Conservation (phyloP, 1,284 basidiomycete species). For the Termitomyces sp. region DNA sequence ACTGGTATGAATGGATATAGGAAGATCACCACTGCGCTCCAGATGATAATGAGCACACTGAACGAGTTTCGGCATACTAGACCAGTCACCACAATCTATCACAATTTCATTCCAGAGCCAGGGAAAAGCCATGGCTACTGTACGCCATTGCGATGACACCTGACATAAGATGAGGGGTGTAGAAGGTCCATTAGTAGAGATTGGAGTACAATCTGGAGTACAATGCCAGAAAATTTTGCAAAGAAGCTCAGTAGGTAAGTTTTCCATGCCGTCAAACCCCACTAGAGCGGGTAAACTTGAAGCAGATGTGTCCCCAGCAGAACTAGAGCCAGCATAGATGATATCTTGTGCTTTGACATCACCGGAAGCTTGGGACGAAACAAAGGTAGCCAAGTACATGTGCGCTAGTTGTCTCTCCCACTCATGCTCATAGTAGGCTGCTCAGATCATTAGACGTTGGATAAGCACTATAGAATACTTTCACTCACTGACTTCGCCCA, state of each 20-base stretch:
- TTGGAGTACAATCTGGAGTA: neutral
- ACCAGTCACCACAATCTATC: slow-evolving; percentile 12
- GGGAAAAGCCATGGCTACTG: neutral
- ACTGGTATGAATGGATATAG: slow-evolving; percentile 2
- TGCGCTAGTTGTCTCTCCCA: slow-evolving; percentile 2
- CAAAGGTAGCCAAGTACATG: neutral
- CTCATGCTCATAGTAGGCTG: slow-evolving; percentile 6
- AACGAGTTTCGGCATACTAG: neutral
- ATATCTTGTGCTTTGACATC: neutral
- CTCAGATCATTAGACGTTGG: neutral
- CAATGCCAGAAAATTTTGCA: slow-evolving; percentile 11
- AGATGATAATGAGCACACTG: slow-evolving; percentile 7
- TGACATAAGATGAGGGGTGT: slow-evolving; percentile 3
- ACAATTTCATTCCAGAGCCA: slow-evolving; percentile 12
- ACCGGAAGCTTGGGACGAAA: neutral
- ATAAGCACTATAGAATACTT: neutral
- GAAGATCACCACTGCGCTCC: neutral
- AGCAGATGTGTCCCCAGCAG: neutral
- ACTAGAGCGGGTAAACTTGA: neutral
- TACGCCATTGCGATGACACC: slow-evolving; percentile 11
- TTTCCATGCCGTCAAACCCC: neutral
- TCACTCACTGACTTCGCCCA: slow-evolving; percentile 10
- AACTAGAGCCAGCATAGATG: neutral
- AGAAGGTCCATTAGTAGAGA: neutral
- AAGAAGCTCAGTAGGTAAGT: slow-evolving; percentile 10